These are phyloP conservation scores for Alternaria tenuissima DNA, from an alignment of 2,329 filamentous ascomycete genomes.

Conservation along the genomic window DNA sequence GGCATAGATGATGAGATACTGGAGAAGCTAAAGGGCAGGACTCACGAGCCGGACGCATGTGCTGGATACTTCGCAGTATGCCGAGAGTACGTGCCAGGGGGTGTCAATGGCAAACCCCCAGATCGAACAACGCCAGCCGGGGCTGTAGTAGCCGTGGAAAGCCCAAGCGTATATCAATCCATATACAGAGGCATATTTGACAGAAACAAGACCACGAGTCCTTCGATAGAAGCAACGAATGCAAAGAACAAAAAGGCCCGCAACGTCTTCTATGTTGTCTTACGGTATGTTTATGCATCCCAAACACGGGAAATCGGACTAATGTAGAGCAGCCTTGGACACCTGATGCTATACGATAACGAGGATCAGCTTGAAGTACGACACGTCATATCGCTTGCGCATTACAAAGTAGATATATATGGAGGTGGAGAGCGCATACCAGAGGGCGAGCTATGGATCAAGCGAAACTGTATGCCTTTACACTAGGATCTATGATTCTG, in stretches of 20 bases:
- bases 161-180: conserved; percentile 94
- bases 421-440: conserved; percentile 79
- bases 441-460: conserved; percentile 95
- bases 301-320: conserved; percentile 5
- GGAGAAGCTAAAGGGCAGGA: conserved; percentile 32
- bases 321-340: conserved; percentile 65
- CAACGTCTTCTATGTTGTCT: conserved; percentile 92
- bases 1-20: conserved; percentile 35
- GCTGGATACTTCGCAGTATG: conserved; percentile 96
- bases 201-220: conserved; percentile 67
- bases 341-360: conserved; percentile 97
- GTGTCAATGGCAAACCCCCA: conserved; percentile 90
- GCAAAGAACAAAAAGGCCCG: conserved; percentile 68
- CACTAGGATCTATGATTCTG: neutral
- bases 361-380: conserved; percentile 94
- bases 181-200: conserved; percentile 98
- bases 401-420: conserved; percentile 86
- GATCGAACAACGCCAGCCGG: conserved; percentile 84
- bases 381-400: conserved; percentile 90
- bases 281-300: conserved; percentile 67
- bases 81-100: conserved; percentile 89
- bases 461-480: conserved; percentile 73
- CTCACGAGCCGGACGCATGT: conserved; percentile 77
- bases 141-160: conserved; percentile 78
- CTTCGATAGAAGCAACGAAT: conserved; percentile 63